phyloP scores from a whole-genome alignment of 352 stramenopile species.

The Pilasporangium apinafurcum region DNA sequence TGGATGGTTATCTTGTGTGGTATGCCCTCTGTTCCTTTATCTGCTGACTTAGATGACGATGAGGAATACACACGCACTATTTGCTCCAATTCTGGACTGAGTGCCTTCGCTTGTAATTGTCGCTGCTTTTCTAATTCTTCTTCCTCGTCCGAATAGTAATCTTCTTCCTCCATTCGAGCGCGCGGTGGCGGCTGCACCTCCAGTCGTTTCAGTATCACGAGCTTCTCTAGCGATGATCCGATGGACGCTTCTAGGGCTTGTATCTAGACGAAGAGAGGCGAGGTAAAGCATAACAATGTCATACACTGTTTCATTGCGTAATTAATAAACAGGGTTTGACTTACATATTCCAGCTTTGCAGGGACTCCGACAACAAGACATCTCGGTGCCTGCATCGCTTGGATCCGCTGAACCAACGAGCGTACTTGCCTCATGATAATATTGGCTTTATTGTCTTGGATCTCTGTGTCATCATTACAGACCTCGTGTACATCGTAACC shows the following conservation, averaged over 20 bases:
- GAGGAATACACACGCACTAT: constrained; percentile 19
- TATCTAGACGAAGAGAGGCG: constrained; percentile 10
- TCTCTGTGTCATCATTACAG: background rate
- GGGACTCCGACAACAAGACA: constrained; percentile 27
- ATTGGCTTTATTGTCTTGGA: background rate
- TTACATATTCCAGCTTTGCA: constrained; percentile 18
- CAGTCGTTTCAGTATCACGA: constrained; percentile 39
- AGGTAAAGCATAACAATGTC: too few species aligned
- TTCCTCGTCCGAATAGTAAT: constrained; percentile 52
- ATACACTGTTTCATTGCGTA: too few species aligned
- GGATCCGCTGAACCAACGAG: constrained; percentile 17
- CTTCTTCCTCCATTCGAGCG: constrained; percentile 4
- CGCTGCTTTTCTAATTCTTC: constrained; percentile 12
- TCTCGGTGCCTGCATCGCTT: constrained; percentile 12
- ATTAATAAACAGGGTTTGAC: background rate
- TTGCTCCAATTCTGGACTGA: constrained; percentile 20
- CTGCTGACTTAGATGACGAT: constrained; percentile 6
- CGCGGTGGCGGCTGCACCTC: constrained; percentile 9
- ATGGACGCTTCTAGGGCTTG: constrained; percentile 17
- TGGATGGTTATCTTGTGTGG: too few species aligned
- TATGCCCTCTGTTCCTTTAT: background rate
- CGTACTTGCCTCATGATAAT: too few species aligned
- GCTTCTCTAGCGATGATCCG: constrained; percentile 18
- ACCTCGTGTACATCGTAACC: constrained; percentile 22
- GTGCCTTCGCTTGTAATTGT: constrained; percentile 13